A percentile compares a stretch with the other conserved stretches of the same genome.
These are phyloP conservation scores for Vitellaria paradoxa DNA, from an alignment of 179 eudicot genomes.

Conservation along the genomic window DNA sequence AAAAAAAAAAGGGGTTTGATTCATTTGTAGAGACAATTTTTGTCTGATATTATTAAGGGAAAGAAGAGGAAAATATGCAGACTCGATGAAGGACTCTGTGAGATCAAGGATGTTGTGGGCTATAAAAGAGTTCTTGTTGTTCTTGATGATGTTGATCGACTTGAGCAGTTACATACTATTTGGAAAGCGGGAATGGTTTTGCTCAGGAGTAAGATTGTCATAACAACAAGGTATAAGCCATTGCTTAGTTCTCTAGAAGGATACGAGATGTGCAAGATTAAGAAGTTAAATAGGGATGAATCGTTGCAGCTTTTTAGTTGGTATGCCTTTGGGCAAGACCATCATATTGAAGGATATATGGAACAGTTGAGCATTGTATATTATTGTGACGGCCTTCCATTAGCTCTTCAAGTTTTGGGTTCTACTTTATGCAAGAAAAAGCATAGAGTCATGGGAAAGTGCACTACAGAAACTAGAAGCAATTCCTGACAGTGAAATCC, in stretches of 20 bases:
- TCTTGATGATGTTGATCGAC: constrained; percentile 8
- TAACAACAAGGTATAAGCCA: not conserved
- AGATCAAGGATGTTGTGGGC: not conserved
- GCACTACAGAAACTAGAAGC: not conserved
- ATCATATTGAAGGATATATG: not conserved
- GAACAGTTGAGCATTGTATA: not conserved
- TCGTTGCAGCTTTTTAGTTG: no score
- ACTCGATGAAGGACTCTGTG: not conserved
- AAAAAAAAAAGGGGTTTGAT: not conserved
- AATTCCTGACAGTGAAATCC: not conserved
- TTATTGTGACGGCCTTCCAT: constrained; percentile 2
- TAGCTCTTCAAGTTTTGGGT: not conserved
- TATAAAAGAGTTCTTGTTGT: constrained; percentile 1
- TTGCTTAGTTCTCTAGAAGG: not conserved
- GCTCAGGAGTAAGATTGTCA: not conserved
- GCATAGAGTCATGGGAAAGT: not conserved
- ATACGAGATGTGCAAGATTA: not conserved
- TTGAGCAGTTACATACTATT: not conserved
- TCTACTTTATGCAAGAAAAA: not conserved
- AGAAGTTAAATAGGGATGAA: not conserved
- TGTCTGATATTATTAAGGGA: not conserved
- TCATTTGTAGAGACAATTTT: not conserved
- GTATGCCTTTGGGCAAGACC: no score
- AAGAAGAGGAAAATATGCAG: not conserved
- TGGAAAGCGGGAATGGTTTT: not conserved